phyloP scores from a whole-genome alignment of 495 filamentous ascomycete genomes.

The Hypoxylon subgilvum region DNA sequence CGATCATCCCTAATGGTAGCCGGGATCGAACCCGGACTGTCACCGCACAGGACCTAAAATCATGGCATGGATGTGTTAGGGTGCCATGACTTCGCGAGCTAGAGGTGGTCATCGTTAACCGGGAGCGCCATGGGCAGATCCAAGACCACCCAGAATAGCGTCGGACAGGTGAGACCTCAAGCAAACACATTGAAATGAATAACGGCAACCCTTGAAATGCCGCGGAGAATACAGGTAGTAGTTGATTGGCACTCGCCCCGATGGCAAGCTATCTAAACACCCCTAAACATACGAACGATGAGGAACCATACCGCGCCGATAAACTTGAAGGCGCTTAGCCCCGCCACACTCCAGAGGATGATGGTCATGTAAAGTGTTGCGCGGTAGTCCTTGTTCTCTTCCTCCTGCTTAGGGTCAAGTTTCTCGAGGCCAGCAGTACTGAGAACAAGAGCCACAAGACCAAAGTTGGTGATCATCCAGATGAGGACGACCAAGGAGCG shows the following conservation, averaged over 20 bases:
- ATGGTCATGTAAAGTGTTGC: conserved; percentile 86
- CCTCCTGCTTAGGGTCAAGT: conserved; percentile 55
- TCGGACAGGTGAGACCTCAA: too few species aligned
- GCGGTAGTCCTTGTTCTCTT: conserved; percentile 52
- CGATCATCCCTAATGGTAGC: neutral
- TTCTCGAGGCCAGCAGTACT: conserved; percentile 80
- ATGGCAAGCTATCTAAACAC: conserved; percentile 49
- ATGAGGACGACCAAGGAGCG: conserved; percentile 86
- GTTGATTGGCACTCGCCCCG: neutral
- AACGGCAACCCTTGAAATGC: neutral
- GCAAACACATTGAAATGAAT: neutral
- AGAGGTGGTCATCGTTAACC: too few species aligned
- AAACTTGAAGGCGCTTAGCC: conserved; percentile 84
- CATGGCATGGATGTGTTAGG: too few species aligned
- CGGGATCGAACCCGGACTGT: neutral
- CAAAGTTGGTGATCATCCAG: conserved; percentile 98
- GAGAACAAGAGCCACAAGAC: conserved; percentile 84
- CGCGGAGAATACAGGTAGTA: neutral
- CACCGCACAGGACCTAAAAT: conserved; percentile 2
- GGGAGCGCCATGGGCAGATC: too few species aligned
- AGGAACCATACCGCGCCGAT: conserved; percentile 93
- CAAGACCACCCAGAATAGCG: too few species aligned
- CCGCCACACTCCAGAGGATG: conserved; percentile 92
- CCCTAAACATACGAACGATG: conserved; percentile 85
- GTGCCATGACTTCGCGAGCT: too few species aligned